A percentile compares a stretch with the other conserved stretches of the same genome.
Conservation (phyloP, 2,329 filamentous ascomycete species). For the Curvularia lunata region DNA sequence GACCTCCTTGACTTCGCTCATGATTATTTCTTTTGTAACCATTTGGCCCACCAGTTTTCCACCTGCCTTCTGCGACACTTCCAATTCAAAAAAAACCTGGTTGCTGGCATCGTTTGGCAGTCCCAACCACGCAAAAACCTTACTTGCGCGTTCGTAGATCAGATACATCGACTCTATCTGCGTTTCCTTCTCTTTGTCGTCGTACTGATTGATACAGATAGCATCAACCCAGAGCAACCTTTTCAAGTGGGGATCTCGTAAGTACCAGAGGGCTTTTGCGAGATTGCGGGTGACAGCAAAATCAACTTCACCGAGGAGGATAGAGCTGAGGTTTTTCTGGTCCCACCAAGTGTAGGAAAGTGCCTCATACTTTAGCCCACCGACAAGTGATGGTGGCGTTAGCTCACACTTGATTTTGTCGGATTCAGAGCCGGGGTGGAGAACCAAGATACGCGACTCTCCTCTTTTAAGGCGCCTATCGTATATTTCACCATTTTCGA, state of each 20-base stretch:
- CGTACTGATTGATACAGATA: not conserved
- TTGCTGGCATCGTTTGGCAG: not conserved
- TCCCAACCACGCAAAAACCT: not conserved
- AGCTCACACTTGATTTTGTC: not conserved
- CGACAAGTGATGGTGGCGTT: not conserved
- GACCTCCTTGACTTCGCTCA: too few species aligned
- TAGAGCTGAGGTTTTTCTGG: not conserved
- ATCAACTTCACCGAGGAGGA: not conserved
- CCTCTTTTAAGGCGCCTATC: not conserved
- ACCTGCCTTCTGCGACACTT: too few species aligned
- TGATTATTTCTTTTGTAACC: too few species aligned
- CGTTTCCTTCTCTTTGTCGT: not conserved
- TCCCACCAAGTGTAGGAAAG: not conserved
- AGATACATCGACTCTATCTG: not conserved
- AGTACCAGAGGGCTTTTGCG: not conserved
- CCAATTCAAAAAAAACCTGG: not conserved
- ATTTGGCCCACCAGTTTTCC: too few species aligned
- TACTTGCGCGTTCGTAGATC: not conserved
- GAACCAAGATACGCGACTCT: not conserved
- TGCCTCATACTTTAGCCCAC: not conserved
- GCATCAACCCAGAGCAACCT: not conserved
- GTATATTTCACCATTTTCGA: not conserved
- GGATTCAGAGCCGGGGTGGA: not conserved
- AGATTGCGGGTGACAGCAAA: not conserved
- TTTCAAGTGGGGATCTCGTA: not conserved